Base-by-base conservation (phyloP, 1,284 basidiomycete species). In the Ceraceosorus guamensis region DNA sequence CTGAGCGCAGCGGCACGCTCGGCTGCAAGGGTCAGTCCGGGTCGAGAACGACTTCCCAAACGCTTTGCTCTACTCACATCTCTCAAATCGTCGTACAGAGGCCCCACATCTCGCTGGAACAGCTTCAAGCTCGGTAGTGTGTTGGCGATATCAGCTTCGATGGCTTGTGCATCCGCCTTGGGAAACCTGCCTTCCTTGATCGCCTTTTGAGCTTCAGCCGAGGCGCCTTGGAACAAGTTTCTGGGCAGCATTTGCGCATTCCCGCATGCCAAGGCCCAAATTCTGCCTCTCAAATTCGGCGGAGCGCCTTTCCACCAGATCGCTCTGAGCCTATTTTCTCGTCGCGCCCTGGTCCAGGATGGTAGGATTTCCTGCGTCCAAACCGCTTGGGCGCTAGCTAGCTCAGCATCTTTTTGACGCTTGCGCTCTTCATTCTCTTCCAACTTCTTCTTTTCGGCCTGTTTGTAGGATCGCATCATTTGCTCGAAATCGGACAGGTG, bases 241-340 rank as follows among this genome's bases (percentile, higher is more conserved):
- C 71, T 55, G 0, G 72, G 87, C 58, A 98, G 77, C 30, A 91
- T 87, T 50, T 96, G 79, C 14, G 85, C 81, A 73, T 98, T 98
- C 6, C 93, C 93, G 18, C 90, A 85, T 4, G 87, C 89, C 56
- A 83, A 80, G 66, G 87, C 84, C 93, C 93, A 98, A 77, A 96
- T 84, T 4, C 82, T 79, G 0, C 89, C 88, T 45, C 93, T 82
- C 53, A 93, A 79, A 73, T 88, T 87, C 0, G 86, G 84, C 0
- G 93, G 93, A 52, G 92, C 86, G 6, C 93, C 93, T 47, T 83
- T 82, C 86, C 91, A 93, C 93, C 93, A 98, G 14, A 96, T 70
- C 67, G 81, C 83, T 45, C 87, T 82, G 52, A 93, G 78, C 1
- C 76, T 77, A 0, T 82, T 80, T 62, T 85, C 84, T 65, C 82